phyloP scores from a whole-genome alignment of 306 rosid genomes.

The Vigna hirtella region DNA sequence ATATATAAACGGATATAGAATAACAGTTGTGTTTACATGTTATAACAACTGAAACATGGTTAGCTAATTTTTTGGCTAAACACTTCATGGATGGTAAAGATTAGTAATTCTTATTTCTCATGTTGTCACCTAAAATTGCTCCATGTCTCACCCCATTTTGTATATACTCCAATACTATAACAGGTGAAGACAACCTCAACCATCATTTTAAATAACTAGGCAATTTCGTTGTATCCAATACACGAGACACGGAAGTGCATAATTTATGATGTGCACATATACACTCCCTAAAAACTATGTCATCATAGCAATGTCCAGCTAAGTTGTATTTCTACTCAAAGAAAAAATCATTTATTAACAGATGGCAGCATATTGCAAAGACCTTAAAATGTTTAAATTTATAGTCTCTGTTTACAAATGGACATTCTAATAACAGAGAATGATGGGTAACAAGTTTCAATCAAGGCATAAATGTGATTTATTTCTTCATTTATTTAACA shows the following conservation, averaged over 20 bases:
- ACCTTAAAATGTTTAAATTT: constrained; percentile 30
- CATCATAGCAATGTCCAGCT: neutral
- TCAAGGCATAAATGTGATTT: neutral
- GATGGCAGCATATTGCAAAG: constrained; percentile 15
- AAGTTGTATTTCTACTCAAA: constrained; percentile 8
- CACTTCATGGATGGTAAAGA: neutral
- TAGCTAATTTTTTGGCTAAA: neutral
- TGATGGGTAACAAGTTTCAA: neutral
- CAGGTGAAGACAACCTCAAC: no score
- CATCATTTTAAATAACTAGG: no score
- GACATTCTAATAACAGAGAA: neutral
- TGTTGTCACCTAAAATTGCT: no score
- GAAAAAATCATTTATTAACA: constrained; percentile 24
- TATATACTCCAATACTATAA: no score
- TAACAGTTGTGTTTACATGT: neutral
- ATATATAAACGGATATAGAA: neutral
- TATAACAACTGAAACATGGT: neutral
- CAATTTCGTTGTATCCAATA: no score
- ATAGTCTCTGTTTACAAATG: constrained; percentile 4
- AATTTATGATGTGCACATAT: no score
- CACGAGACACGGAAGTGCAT: no score
- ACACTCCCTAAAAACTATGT: no score
- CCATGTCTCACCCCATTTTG: no score
- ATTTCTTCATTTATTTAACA: neutral
- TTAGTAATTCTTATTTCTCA: neutral